Percentiles rank a stretch among this genome's conserved stretches.
Evolutionary conservation across 1,284 basidiomycete genomes (phyloP).

Genomic region (Puccinia coronata): DNA sequence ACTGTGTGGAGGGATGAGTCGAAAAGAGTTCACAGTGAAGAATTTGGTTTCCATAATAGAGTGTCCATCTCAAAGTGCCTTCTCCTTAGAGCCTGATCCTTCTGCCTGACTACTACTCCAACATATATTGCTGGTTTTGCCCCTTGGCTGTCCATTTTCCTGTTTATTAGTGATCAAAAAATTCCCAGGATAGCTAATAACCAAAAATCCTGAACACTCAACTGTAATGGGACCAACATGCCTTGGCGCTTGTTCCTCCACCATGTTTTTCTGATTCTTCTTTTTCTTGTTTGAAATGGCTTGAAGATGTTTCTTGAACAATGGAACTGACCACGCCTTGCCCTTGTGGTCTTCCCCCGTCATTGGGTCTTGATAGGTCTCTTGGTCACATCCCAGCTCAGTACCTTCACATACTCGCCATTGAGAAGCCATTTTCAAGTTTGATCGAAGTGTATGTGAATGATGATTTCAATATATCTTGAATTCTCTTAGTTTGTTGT

Average conservation of each 20-base stretch:
- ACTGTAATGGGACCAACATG: no score
- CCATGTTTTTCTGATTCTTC: neutral
- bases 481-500: no score
- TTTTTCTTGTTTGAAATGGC: neutral
- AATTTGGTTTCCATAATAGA: neutral
- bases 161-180: neutral
- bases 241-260: no score
- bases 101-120: no score
- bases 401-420: neutral
- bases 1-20: neutral
- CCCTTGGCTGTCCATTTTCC: neutral
- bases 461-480: no score
- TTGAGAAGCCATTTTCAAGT: neutral
- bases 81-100: no score
- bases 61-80: no score
- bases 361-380: neutral
- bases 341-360: neutral
- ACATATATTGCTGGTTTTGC: no score
- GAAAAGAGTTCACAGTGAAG: neutral
- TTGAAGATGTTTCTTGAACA: neutral
- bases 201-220: no score
- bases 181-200: neutral
- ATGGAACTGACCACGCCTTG: neutral
- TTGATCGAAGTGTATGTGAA: neutral
- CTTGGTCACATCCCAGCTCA: neutral